Conservation (phyloP, 1,284 basidiomycete species). For the Golubevia pallescens region DNA sequence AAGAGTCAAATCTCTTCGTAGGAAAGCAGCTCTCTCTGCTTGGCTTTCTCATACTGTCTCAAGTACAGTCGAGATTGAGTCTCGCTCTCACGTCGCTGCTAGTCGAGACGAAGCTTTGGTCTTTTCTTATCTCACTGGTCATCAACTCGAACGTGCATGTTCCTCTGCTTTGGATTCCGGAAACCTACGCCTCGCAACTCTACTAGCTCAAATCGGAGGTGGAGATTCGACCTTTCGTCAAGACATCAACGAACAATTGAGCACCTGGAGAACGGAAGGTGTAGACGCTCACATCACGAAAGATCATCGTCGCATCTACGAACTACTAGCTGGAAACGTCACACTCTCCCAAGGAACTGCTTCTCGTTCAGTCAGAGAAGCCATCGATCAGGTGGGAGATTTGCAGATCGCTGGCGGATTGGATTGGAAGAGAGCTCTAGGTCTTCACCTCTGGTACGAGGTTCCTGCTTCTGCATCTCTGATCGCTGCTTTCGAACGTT, state of each 20-base stretch:
- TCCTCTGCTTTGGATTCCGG: slow-evolving; percentile 77
- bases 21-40: slow-evolving; percentile 80
- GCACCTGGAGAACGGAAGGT: slow-evolving; percentile 81
- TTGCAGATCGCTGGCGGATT: slow-evolving; percentile 78
- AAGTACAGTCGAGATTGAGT: slow-evolving; percentile 75
- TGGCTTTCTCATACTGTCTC: slow-evolving; percentile 84
- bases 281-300: slow-evolving; percentile 76
- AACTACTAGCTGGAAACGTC: slow-evolving; percentile 80
- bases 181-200: slow-evolving; percentile 83
- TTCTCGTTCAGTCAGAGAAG: slow-evolving; percentile 66
- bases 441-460: slow-evolving; percentile 88
- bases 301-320: slow-evolving; percentile 80
- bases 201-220: slow-evolving; percentile 82
- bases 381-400: slow-evolving; percentile 71
- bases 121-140: slow-evolving; percentile 82
- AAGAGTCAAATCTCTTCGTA: slow-evolving; percentile 72
- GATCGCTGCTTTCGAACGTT: slow-evolving; percentile 74
- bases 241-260: slow-evolving; percentile 79
- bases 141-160: slow-evolving; percentile 84
- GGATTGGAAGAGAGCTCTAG: slow-evolving; percentile 95
- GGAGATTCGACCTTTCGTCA: slow-evolving; percentile 78
- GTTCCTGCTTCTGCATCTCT: no score
- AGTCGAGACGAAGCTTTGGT: slow-evolving; percentile 63
- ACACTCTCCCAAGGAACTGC: slow-evolving; percentile 71
- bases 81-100: slow-evolving; percentile 52